Conservation (phyloP, 345 rosid species). For the Dipteronia dyeriana region DNA sequence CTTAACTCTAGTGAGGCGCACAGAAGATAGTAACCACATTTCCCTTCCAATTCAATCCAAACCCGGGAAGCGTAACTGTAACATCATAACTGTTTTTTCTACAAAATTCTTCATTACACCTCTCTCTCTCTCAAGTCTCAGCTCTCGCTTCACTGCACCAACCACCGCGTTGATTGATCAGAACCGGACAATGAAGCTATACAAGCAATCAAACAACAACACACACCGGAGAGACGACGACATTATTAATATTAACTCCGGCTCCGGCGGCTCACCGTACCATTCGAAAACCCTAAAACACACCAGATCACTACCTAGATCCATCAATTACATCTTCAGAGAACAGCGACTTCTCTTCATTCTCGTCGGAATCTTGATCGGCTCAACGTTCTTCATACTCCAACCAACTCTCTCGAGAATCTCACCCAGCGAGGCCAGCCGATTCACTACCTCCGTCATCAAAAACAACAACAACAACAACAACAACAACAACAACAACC, state of each 20-base stretch:
- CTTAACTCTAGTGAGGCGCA: neutral
- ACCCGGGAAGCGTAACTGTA: neutral
- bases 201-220: constrained; percentile 69
- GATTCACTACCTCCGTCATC: constrained; percentile 16
- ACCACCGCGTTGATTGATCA: neutral
- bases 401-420: constrained; percentile 84
- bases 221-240: constrained; percentile 68
- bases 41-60: neutral
- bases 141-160: constrained; percentile 1
- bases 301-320: constrained; percentile 82
- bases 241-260: constrained; percentile 21
- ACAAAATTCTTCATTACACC: too few species aligned
- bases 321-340: constrained; percentile 76
- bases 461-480: too few species aligned
- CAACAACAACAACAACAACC: neutral
- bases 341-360: constrained; percentile 93
- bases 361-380: constrained; percentile 89
- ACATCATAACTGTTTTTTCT: neutral
- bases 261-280: constrained; percentile 52
- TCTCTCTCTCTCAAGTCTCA: too few species aligned
- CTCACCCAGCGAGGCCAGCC: constrained; percentile 47
- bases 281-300: constrained; percentile 70
- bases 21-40: neutral
- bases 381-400: constrained; percentile 90
- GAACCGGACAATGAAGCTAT: constrained; percentile 61